Conservation (phyloP, 116 monocot species). For the Cymodocea nodosa region DNA sequence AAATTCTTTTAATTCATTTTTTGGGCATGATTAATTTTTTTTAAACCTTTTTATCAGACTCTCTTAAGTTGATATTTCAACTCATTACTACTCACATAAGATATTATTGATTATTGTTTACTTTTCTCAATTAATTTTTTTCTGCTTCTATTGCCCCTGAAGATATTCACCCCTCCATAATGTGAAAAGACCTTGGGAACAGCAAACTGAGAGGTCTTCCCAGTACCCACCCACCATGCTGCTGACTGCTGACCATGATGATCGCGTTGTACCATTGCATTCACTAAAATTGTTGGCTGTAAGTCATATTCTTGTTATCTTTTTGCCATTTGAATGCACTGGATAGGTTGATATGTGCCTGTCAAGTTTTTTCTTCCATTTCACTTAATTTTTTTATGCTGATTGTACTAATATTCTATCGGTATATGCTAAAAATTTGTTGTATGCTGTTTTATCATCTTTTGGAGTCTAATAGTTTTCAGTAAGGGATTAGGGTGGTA, state of each 20-base stretch:
- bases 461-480: too few relatives aligned
- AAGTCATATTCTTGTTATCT: constrained; percentile 15
- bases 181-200: constrained; percentile 77
- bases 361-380: neutral
- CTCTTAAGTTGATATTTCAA: too few relatives aligned
- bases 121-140: neutral
- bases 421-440: too few relatives aligned
- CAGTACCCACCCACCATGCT: constrained; percentile 94
- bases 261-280: constrained; percentile 89
- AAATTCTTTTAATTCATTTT: too few relatives aligned
- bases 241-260: constrained; percentile 94
- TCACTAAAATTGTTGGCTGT: constrained; percentile 88
- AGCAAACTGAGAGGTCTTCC: constrained; percentile 18
- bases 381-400: too few relatives aligned
- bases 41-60: too few relatives aligned
- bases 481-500: too few relatives aligned
- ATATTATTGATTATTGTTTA: neutral
- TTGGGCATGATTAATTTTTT: too few relatives aligned
- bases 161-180: constrained; percentile 98
- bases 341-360: neutral
- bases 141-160: neutral
- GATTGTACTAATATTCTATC: too few relatives aligned
- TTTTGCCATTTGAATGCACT: neutral
- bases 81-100: neutral
- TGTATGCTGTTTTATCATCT: too few relatives aligned